Percentiles rank a stretch among this genome's conserved stretches.
Conservation (phyloP, 257 asterid genomes). For the Haberlea rhodopensis region DNA sequence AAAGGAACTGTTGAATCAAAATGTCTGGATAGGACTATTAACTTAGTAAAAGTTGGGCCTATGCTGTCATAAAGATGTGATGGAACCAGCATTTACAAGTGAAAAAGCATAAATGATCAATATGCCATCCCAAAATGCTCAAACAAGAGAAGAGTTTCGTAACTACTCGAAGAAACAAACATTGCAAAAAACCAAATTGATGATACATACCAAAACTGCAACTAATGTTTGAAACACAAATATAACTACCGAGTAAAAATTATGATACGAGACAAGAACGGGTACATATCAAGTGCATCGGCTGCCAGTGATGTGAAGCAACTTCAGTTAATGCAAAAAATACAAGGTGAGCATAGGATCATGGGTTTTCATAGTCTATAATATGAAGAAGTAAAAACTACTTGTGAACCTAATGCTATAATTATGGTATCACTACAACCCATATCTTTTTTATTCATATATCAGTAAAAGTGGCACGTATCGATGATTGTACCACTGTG, state of each 20-base stretch:
- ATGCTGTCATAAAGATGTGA: conserved; percentile 10
- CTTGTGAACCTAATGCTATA: not conserved
- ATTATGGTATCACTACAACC: not conserved
- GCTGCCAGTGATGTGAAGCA: not conserved
- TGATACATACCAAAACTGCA: not conserved
- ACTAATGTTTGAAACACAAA: not conserved
- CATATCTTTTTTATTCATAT: not conserved
- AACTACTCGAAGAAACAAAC: conserved; percentile 25
- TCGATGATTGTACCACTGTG: not conserved
- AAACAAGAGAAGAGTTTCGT: conserved; percentile 10
- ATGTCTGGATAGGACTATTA: conserved; percentile 1
- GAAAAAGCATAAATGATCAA: not conserved
- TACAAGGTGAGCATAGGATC: not conserved
- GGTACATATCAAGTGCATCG: not conserved
- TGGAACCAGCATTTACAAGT: conserved; percentile 14
- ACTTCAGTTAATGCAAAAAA: not conserved
- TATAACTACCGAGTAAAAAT: not conserved
- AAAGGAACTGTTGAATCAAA: not conserved
- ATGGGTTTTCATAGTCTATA: not conserved
- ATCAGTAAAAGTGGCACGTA: not conserved
- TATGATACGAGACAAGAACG: not conserved
- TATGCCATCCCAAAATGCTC: conserved; percentile 17
- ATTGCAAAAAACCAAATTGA: conserved; percentile 17
- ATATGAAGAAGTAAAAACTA: not conserved
- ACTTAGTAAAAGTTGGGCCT: conserved; percentile 13